phyloP scores from a whole-genome alignment of 2,329 filamentous ascomycete genomes.

The Penicillium nordicum region DNA sequence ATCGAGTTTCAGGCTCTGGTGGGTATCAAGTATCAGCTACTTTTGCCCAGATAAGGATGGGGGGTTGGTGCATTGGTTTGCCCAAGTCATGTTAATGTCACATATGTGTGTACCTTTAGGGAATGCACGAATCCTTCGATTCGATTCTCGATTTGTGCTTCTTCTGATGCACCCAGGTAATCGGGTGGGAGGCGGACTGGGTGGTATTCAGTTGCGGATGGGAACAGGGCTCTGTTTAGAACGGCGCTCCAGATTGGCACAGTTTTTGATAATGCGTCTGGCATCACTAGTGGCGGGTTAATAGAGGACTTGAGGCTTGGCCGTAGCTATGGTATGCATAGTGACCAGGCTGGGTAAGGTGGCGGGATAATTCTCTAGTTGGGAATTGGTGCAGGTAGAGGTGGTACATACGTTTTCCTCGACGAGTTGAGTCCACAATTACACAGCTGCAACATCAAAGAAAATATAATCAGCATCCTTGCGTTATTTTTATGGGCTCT shows the following conservation, averaged over 20 bases:
- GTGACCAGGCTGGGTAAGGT: not conserved
- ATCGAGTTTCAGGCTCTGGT: slow-evolving; percentile 58
- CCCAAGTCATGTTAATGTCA: not conserved
- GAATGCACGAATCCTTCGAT: slow-evolving; percentile 56
- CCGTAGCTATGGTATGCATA: not conserved
- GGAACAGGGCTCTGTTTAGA: slow-evolving; percentile 75
- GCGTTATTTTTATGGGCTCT: not conserved
- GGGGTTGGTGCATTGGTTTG: not conserved
- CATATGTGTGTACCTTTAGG: slow-evolving; percentile 38
- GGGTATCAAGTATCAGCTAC: slow-evolving; percentile 4
- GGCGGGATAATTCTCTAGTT: not conserved
- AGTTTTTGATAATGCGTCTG: slow-evolving; percentile 90
- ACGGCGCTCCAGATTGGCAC: slow-evolving; percentile 91
- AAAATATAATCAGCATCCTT: slow-evolving; percentile 9
- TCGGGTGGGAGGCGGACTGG: slow-evolving; percentile 67
- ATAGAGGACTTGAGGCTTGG: not conserved
- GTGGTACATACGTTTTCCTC: slow-evolving; percentile 68
- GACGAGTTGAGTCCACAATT: slow-evolving; percentile 86
- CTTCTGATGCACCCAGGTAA: slow-evolving; percentile 70
- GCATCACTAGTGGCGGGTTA: slow-evolving; percentile 60
- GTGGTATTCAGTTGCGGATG: slow-evolving; percentile 48
- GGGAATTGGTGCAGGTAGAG: not conserved
- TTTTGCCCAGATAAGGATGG: not conserved
- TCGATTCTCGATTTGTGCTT: slow-evolving; percentile 68
- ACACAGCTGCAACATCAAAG: slow-evolving; percentile 49